Evolutionary conservation across 139 green algal species (phyloP), one percentile per base, ranked within the genome.

Genomic region (Pleodorina starrii): DNA sequence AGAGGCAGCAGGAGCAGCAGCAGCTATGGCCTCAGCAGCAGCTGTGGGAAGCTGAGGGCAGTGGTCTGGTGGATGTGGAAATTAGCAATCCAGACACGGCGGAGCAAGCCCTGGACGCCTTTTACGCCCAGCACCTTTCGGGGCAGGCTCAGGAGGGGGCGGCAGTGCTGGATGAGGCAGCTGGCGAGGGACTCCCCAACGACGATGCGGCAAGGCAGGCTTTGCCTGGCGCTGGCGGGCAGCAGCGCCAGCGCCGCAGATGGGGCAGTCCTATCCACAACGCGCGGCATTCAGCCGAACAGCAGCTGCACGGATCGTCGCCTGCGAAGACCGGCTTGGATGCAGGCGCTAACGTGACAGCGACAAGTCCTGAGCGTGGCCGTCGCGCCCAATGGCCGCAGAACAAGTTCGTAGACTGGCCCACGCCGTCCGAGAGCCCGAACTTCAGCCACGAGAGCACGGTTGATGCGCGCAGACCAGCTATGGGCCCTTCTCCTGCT

Each of bases 181-280:
- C 63, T 38, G 63, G 29, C 21, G 63, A 73, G 63, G 19, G 35
- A 40, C 16, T 21, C 2, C 21, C 5, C 21, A 11, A 23, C 27
- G 1, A 73, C 16, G 40, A 80, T 12, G 42, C 72, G 10, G 40
- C 72, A 2, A 36, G 10, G 17, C 38, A 35, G 23, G 42, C 25
- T 1, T 1, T 25, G 4, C 36, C 23, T 19, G 21, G 17, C 78
- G 38, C 29, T 14, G 59, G 40, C 10, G 40, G 40, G 4, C 43
- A 68, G 43, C 43, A 57, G 42, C 81, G 81, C 4, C 81, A 79
- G 63, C 81, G 81, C 16, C 60, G 63, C 7, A 42, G 81, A 3
- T 87, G 81, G 81, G 81, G 63, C 66, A 87, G 81, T 43, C 81
- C 81, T 7, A 1, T 35, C 17, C 42, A 57, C 3, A n/a, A 77